Evolutionary conservation across 768 basidiomycete species (phyloP), one percentile per base, ranked within the genome.

Genomic region (Sarcomyxa edulis): DNA sequence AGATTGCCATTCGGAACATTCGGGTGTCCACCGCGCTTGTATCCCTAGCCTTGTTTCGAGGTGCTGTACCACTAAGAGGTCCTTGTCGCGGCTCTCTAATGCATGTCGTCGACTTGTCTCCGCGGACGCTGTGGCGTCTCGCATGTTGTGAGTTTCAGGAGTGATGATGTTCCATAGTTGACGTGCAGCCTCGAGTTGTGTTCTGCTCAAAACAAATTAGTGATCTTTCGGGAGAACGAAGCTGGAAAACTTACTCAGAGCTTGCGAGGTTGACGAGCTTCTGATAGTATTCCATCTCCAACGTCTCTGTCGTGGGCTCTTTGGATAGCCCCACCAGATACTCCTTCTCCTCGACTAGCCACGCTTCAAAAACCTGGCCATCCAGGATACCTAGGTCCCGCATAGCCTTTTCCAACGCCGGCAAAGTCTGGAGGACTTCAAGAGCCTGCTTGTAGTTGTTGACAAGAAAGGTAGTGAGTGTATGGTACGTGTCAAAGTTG

Each of bases 371-470:
- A 16, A 40, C 35, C 3, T 28, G 19, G 1, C 10, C 34, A 15
- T 25, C 15, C 6, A 25, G 12, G 15, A 46, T 41, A 7, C 37
- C 40, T 14, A 24, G 25, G 11, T 35, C 35, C 8, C 12, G 19
- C 43, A 50, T 46, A 2, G 46, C 20, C 15, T n/a, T 2, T 10
- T 28, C 3, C 10, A 50, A 27, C 3, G 34, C 38, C 7, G 7
- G 23, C 19, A 37, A 32, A 20, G 22, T 29, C 3, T 27, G n/a
- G 9, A 53, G 23, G 15, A 55, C 50, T 3, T 49, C 42, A 7
- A 58, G 43, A 3, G 53, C 58, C 22, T 59, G 54, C 24, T 45
- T 14, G 33, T 59, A 60, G 44, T 60, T 55, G 22, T 54, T 45
- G 21, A 34, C 26, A 10, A 60, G 16, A 30, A 54, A 43, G 32